Base-by-base conservation (phyloP, 73 alveolate species). In the Paramecium primaurelia region DNA sequence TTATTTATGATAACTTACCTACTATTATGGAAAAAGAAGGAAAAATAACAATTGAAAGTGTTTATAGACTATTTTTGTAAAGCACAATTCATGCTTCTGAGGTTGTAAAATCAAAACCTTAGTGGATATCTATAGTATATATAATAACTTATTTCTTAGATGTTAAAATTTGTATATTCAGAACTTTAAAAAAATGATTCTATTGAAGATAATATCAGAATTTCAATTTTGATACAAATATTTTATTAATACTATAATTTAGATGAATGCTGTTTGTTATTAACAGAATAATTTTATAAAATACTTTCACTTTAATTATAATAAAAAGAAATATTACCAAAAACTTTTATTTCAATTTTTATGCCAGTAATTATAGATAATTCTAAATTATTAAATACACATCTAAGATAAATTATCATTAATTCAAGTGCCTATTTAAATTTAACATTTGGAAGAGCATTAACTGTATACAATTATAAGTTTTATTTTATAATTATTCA, bases 281-380 rank as follows among this genome's bases (percentile, higher is more conserved):
- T 73, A 14, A 73, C 87, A 37, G 58, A 73, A n/a, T 37, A 73
- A 37, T 73, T 73, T 37, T 8, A 9, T 36, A 37, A 73, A 1
- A 22, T 73, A 12, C 37, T 73, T 16, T 73, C 54, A 34, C 38
- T 20, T 4, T 73, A 73, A 40, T 37, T 73, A 73, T 9, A 36
- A 22, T 9, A 32, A 12, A 73, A 73, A 37, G 87, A 73, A 16
- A 44, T 73, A 11, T 38, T 37, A 73, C 60, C 87, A 16, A 73
- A 73, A 38, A 40, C 47, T 14, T 73, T 30, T 38, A 73, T 73
- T 73, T 73, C 87, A 25, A 73, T 73, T 30, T 73, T 73, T n/a
- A 73, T 73, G 87, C 87, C 87, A 0, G 87, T 73, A 10, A 73
- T 73, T 30, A 73, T 73, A 37, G 87, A 73, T 12, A 73, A 37